These are phyloP conservation scores for Fusarium pseudoanthophilum DNA, from an alignment of 2,329 filamentous ascomycete genomes.

Conservation along the genomic window DNA sequence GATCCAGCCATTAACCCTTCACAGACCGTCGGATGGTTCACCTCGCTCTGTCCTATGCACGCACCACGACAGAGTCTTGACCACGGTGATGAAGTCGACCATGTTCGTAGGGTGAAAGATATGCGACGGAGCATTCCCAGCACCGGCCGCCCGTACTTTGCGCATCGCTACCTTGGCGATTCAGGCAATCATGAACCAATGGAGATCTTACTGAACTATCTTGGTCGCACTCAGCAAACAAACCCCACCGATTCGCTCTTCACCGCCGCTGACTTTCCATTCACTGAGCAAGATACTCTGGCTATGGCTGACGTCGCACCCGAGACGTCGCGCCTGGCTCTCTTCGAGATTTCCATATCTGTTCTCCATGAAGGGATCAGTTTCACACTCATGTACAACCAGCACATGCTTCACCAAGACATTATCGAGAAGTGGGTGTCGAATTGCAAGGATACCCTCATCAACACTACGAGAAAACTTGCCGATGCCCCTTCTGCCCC, in stretches of 20 bases:
- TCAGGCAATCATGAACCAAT: slow-evolving; percentile 8
- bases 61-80: slow-evolving; percentile 5
- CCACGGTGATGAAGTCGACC: slow-evolving; percentile 5
- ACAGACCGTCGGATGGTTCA: slow-evolving; percentile 59
- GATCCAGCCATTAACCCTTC: slow-evolving; percentile 49
- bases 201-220: slow-evolving; percentile 28
- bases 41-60: slow-evolving; percentile 52
- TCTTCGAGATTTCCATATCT: slow-evolving; percentile 38
- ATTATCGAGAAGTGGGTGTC: slow-evolving; percentile 23
- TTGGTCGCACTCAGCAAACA: slow-evolving; percentile 21
- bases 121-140: slow-evolving; percentile 10
- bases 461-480: slow-evolving; percentile 10
- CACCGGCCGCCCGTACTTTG: slow-evolving; percentile 32
- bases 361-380: not conserved
- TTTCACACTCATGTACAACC: slow-evolving; percentile 27
- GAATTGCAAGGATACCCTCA: slow-evolving; percentile 14
- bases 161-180: not conserved
- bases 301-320: slow-evolving; percentile 17
- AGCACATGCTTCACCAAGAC: slow-evolving; percentile 24
- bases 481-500: slow-evolving; percentile 23
- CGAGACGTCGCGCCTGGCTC: slow-evolving; percentile 16
- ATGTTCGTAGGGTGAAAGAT: slow-evolving; percentile 23
- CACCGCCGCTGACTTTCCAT: not conserved
- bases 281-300: not conserved
- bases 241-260: not conserved